Evolutionary conservation across 306 rosid genomes (phyloP).

Genomic region (Vigna angularis): DNA sequence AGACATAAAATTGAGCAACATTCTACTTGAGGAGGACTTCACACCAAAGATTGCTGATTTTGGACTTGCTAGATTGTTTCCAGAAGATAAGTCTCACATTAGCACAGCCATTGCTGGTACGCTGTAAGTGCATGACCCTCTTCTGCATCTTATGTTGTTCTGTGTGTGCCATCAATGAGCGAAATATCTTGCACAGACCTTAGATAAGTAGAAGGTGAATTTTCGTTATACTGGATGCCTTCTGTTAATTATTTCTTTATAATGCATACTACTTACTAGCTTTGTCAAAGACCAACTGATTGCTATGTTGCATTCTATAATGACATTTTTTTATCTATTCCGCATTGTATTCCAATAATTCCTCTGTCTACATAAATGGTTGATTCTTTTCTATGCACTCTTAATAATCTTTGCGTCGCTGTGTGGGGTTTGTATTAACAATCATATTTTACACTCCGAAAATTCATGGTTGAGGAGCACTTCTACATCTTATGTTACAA

Average conservation of each 20-base stretch:
- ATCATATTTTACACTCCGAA: not conserved
- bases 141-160: conserved; percentile 2
- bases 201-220: not conserved
- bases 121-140: conserved; percentile 40
- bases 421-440: not conserved
- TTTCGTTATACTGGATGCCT: not conserved
- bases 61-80: conserved; percentile 78
- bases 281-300: conserved; percentile 9
- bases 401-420: not conserved
- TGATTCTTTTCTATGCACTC: not conserved
- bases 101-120: conserved; percentile 56
- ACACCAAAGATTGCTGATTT: conserved; percentile 74
- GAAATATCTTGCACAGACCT: conserved; percentile 3
- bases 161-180: not conserved
- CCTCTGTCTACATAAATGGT: not conserved
- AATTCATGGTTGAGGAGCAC: not conserved
- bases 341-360: conserved; percentile 1
- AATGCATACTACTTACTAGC: not conserved
- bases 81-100: conserved; percentile 49
- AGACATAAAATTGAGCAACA: conserved; percentile 69
- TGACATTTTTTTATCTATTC: not conserved
- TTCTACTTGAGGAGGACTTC: conserved; percentile 63
- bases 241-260: not conserved
- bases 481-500: not conserved
- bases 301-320: not conserved